Percentiles rank a stretch among this genome's conserved stretches.
These are phyloP conservation scores for Phellinidium pouzarii DNA, from an alignment of 1,284 basidiomycete species.

Conservation along the genomic window DNA sequence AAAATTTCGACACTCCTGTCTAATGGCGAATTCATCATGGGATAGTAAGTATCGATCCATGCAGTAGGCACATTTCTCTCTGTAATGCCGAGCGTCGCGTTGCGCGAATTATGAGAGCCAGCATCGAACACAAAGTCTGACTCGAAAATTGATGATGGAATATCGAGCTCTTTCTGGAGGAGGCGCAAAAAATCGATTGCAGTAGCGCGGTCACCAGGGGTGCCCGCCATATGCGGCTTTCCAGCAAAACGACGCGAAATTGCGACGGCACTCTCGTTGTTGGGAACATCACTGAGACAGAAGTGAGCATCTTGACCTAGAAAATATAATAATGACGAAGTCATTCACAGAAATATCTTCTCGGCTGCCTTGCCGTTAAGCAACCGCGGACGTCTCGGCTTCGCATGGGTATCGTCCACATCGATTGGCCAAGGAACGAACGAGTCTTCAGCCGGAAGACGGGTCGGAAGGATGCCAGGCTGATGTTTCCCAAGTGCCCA, in stretches of 20 bases:
- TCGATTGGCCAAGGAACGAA: constrained; percentile 11
- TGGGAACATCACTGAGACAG: constrained; percentile 13
- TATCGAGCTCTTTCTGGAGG: constrained; percentile 55
- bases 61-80: constrained; percentile 45
- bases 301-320: not conserved
- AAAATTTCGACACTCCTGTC: constrained; percentile 58
- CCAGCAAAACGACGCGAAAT: constrained; percentile 54
- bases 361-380: constrained; percentile 18
- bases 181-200: constrained; percentile 57
- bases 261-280: constrained; percentile 18
- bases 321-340: not conserved
- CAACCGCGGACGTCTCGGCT: constrained; percentile 4
- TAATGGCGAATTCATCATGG: constrained; percentile 72
- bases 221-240: constrained; percentile 70
- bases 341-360: constrained; percentile 17
- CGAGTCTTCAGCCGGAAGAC: constrained; percentile 6
- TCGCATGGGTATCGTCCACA: not conserved
- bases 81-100: constrained; percentile 53
- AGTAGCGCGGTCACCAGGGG: constrained; percentile 54
- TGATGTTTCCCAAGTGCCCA: constrained; percentile 1
- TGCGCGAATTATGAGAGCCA: constrained; percentile 55
- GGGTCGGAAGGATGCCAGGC: constrained; percentile 4
- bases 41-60: constrained; percentile 81
- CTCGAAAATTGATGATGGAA: constrained; percentile 34
- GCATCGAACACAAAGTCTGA: constrained; percentile 51